Evolutionary conservation across 768 basidiomycete genomes (phyloP), one percentile per base, ranked within the genome.

Genomic region (Trametes villosa): DNA sequence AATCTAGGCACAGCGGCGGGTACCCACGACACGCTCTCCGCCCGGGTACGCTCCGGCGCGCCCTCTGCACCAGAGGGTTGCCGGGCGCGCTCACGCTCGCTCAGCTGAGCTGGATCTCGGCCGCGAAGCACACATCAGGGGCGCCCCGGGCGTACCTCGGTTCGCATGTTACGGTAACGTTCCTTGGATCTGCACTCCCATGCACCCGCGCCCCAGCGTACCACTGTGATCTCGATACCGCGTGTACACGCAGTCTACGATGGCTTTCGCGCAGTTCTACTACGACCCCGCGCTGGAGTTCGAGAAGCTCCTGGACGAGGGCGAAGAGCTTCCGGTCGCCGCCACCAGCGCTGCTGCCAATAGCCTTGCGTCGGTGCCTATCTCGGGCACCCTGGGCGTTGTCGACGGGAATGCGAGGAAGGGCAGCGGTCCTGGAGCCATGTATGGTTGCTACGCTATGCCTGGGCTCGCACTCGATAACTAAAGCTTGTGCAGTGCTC

Each of bases 281-380:
- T 59, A 64, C 45, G 62, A 67, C 53, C 62, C 65, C 8, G 59
- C 59, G 36, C 53, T 59, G 38, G 59, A 62, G 60, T 62, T 67
- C 38, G 63, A 67, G 45, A 40, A 53, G 24, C 34, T 59, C 38
- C 50, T 64, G 18, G 66, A 67, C 34, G 57, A 67, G 30, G 57
- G 59, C 31, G n/a, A 27, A 9, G 18, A 20, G 24, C n/a, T 7
- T 15, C 36, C 36, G 18, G 36, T 18, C 18, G 36, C 36, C 4
- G 8, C 18, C 4, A 38, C 18, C 36, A 18, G 36, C 36, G 36
- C 13, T 7, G 36, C 13, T 38, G 13, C 36, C 15, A 38, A 18
- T 18, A 4, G 4, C 36, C 13, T 38, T 15, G 36, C 36, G n/a
- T n/a, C n/a, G n/a, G n/a, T n/a, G n/a, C n/a, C n/a, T n/a, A n/a